These are phyloP conservation scores for Paulownia fortunei DNA, from an alignment of 257 asterid genomes.

Conservation along the genomic window DNA sequence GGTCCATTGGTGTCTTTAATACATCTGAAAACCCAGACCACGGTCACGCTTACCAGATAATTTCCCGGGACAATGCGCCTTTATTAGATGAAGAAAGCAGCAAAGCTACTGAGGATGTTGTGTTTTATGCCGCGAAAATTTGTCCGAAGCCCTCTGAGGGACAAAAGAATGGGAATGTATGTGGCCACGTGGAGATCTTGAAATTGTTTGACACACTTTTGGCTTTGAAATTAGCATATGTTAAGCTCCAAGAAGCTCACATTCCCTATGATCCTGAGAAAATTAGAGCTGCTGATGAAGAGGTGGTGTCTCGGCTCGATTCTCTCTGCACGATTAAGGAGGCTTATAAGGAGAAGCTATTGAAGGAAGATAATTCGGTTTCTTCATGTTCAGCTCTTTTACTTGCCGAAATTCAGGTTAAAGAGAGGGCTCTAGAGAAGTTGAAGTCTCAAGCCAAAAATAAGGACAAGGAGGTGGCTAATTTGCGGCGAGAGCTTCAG, in stretches of 20 bases:
- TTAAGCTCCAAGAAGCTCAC: conserved; percentile 83
- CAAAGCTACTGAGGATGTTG: conserved; percentile 40
- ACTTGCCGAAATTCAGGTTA: conserved; percentile 59
- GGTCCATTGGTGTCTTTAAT: conserved; percentile 77
- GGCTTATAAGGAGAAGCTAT: conserved; percentile 58
- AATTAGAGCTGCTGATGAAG: conserved; percentile 64
- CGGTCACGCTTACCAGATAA: conserved; percentile 27
- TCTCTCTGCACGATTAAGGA: conserved; percentile 56
- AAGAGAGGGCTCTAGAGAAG: conserved; percentile 55
- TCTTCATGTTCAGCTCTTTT: conserved; percentile 57
- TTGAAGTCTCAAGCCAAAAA: conserved; percentile 56
- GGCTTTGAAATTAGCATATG: conserved; percentile 65
- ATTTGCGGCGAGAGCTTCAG: conserved; percentile 43
- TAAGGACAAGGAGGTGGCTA: conserved; percentile 46
- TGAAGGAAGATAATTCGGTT: conserved; percentile 43
- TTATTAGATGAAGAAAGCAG: conserved; percentile 43
- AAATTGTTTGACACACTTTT: conserved; percentile 64
- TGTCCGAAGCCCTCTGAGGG: conserved; percentile 31
- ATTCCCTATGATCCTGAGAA: conserved; percentile 68
- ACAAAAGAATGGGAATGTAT: conserved; percentile 32
- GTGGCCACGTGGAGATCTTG: conserved; percentile 48
- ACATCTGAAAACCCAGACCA: conserved; percentile 41
- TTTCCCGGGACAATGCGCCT: conserved; percentile 25
- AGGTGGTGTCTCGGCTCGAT: conserved; percentile 54
- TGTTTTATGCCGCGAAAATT: conserved; percentile 31